phyloP scores from a whole-genome alignment of 1,284 basidiomycete genomes.

The Apiotrichum laibachii region DNA sequence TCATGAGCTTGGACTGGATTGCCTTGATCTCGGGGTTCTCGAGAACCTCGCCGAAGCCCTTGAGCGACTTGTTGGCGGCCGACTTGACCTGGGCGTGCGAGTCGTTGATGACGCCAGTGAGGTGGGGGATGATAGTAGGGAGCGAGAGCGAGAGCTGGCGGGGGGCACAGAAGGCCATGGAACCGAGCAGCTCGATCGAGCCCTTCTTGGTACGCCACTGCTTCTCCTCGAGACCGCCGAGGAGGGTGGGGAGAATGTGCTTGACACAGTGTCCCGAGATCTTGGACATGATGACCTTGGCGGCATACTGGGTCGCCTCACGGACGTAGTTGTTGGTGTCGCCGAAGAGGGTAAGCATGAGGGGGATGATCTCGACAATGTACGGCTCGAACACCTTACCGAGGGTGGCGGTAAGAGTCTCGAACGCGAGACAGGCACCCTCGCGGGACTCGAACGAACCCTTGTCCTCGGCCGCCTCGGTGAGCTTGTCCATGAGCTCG shows the following conservation, averaged over 20 bases:
- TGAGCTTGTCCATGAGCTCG: conserved; percentile 70
- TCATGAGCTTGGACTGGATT: conserved; percentile 86
- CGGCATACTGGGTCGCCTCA: conserved; percentile 90
- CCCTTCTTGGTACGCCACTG: conserved; percentile 99
- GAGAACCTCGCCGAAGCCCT: conserved; percentile 96
- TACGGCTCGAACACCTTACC: conserved; percentile 90
- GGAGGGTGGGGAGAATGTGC: conserved; percentile 83
- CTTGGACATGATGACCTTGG: conserved; percentile 91
- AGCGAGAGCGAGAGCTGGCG: conserved; percentile 91
- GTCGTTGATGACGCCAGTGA: conserved; percentile 93
- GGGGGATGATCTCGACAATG: conserved; percentile 76
- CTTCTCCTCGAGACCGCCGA: conserved; percentile 93
- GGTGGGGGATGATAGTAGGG: conserved; percentile 91
- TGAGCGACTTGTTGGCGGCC: conserved; percentile 91
- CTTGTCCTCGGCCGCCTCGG: conserved; percentile 82
- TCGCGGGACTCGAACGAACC: conserved; percentile 81
- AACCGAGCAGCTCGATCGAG: conserved; percentile 91
- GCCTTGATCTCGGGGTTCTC: conserved; percentile 92
- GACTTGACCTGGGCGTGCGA: conserved; percentile 94
- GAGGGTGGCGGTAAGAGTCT: conserved; percentile 81
- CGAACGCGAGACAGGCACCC: conserved; percentile 93
- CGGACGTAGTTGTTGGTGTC: conserved; percentile 85
- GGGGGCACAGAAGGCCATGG: conserved; percentile 99
- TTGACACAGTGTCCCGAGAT: conserved; percentile 92
- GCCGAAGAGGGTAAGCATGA: conserved; percentile 87